Evolutionary conservation across 805 yeast species (phyloP).

Genomic region (Priceomyces haplophilus): DNA sequence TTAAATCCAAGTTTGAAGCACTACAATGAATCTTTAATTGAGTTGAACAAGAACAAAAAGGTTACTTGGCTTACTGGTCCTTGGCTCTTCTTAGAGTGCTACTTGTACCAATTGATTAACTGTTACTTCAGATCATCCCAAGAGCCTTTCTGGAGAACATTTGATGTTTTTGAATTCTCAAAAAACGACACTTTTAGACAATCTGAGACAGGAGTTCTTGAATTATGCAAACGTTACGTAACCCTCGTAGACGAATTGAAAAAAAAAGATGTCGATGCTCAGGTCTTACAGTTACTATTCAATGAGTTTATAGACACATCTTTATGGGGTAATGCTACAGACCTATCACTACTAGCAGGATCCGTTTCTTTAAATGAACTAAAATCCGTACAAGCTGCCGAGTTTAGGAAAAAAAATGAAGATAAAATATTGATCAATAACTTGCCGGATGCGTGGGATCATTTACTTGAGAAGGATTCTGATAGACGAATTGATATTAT

Average conservation of each 20-base stretch:
- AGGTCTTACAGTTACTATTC: constrained; percentile 56
- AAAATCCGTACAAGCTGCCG: constrained; percentile 86
- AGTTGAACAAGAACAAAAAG: constrained; percentile 20
- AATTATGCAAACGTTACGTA: constrained; percentile 61
- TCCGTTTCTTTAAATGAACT: constrained; percentile 83
- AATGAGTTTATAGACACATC: constrained; percentile 84
- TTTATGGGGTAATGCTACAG: constrained; percentile 98
- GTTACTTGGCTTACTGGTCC: constrained; percentile 81
- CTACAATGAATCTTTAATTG: constrained; percentile 56
- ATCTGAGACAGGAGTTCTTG: constrained; percentile 74
- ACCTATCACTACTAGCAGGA: constrained; percentile 81
- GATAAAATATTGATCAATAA: constrained; percentile 77
- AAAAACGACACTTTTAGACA: constrained; percentile 74
- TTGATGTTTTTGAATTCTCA: constrained; percentile 70
- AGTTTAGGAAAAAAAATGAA: constrained; percentile 77
- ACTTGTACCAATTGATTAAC: constrained; percentile 69
- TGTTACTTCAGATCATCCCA: constrained; percentile 31
- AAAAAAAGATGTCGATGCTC: constrained; percentile 27
- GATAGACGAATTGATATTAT: constrained; percentile 70
- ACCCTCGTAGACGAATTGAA: constrained; percentile 39
- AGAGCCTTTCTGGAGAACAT: constrained; percentile 35
- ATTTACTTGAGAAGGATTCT: constrained; percentile 24
- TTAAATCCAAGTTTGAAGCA: constrained; percentile 48
- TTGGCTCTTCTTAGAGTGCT: constrained; percentile 88
- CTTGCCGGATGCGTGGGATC: constrained; percentile 62